phyloP scores from a whole-genome alignment of 805 yeast genomes.

The Brettanomyces naardenensis region DNA sequence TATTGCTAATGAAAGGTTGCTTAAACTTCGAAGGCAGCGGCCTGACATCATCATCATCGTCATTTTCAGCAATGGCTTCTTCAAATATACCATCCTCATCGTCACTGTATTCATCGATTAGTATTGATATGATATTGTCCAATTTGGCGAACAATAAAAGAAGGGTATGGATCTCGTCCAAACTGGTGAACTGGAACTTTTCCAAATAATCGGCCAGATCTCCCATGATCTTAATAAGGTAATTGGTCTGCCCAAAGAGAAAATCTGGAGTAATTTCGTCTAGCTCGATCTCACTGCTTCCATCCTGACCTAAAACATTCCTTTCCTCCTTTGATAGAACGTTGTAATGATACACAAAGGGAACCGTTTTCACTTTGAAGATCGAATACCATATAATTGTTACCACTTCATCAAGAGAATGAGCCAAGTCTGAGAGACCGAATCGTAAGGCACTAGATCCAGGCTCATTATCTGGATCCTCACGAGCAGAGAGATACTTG shows the following conservation, averaged over 20 bases:
- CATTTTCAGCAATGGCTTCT: constrained; percentile 6
- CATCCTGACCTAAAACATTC: background rate
- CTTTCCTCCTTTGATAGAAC: constrained; percentile 3
- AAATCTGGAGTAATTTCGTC: constrained; percentile 11
- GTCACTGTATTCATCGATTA: constrained; percentile 21
- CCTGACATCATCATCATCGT: constrained; percentile 4
- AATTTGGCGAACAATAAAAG: constrained; percentile 18
- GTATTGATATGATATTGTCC: constrained; percentile 23
- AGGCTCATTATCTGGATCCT: constrained; percentile 12
- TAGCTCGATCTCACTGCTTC: constrained; percentile 6
- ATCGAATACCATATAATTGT: constrained; percentile 60
- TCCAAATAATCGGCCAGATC: constrained; percentile 56
- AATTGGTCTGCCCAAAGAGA: constrained; percentile 54
- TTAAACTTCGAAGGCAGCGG: constrained; percentile 1
- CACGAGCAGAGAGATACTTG: constrained; percentile 26
- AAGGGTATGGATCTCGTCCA: constrained; percentile 16
- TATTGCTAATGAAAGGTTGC: constrained; percentile 15
- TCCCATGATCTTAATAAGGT: constrained; percentile 55
- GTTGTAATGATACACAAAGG: constrained; percentile 21
- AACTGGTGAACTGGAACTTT: constrained; percentile 24
- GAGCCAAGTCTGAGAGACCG: constrained; percentile 26
- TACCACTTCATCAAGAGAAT: constrained; percentile 33
- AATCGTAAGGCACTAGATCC: constrained; percentile 25
- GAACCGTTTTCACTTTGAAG: constrained; percentile 22
- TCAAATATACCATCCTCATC: constrained; percentile 1